These are phyloP conservation scores for Pseudognaphalium luteoalbum DNA, from an alignment of 129 eudicot genomes.

Conservation along the genomic window DNA sequence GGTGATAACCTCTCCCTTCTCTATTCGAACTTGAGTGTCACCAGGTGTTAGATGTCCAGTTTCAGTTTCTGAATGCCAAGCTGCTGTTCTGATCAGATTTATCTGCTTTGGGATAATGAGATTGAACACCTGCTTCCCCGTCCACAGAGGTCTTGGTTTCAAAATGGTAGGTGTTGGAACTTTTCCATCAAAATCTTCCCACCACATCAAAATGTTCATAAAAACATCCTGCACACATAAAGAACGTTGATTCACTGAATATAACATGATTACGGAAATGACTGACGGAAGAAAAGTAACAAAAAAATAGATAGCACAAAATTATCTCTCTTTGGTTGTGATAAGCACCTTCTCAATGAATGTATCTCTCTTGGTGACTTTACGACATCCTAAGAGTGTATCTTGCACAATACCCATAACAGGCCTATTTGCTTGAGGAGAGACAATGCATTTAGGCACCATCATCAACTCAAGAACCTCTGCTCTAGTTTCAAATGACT, in stretches of 20 bases:
- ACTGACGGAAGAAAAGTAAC: neutral
- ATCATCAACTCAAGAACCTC: conserved; percentile 95
- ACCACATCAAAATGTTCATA: conserved; percentile 98
- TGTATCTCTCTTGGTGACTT: conserved; percentile 96
- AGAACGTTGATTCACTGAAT: neutral
- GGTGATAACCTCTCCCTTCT: conserved; percentile 89
- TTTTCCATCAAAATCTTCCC: conserved; percentile 99
- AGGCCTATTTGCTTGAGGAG: conserved; percentile 94
- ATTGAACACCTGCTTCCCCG: conserved; percentile 96
- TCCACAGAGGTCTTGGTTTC: conserved; percentile 98
- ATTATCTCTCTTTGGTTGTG: neutral
- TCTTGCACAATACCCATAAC: conserved; percentile 99
- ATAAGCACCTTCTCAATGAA: conserved; percentile 84
- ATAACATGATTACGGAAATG: neutral
- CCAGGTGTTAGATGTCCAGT: conserved; percentile 84
- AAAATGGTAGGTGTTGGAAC: conserved; percentile 90
- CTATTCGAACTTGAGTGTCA: conserved; percentile 92
- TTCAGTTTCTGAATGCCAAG: conserved; percentile 89
- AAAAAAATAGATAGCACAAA: neutral
- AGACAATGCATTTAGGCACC: conserved; percentile 98
- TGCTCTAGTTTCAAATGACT: conserved; percentile 97
- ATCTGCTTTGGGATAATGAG: conserved; percentile 95
- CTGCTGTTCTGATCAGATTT: conserved; percentile 76
- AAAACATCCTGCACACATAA: conserved; percentile 70
- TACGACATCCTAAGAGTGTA: conserved; percentile 91